Evolutionary conservation across 371 early-diverging fungal genomes (phyloP).

Genomic region (Neoconidiobolus thromboides): DNA sequence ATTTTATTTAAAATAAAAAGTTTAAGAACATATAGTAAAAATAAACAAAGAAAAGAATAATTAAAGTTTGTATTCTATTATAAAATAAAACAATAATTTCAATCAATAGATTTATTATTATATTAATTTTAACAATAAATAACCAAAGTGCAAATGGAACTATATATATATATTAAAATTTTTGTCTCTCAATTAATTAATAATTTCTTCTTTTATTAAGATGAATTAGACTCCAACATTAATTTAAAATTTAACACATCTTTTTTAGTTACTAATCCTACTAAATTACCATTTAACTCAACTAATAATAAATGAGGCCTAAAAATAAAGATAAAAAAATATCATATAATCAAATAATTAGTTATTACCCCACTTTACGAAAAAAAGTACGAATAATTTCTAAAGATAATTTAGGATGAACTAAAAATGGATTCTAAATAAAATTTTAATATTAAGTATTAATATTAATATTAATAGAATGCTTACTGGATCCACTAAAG

Average conservation of each 20-base stretch:
- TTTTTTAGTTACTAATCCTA: constrained; percentile 59
- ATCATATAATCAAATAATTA: background rate
- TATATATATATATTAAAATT: too few species aligned
- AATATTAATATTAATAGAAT: background rate
- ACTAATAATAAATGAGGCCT: constrained; percentile 54
- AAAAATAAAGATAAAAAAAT: constrained; percentile 2
- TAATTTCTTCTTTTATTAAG: too few species aligned
- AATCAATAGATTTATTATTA: too few species aligned
- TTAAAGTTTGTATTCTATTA: too few species aligned
- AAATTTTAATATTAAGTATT: background rate
- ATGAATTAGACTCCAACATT: background rate
- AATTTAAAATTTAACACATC: constrained; percentile 41
- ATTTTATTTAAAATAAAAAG: too few species aligned
- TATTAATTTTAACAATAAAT: too few species aligned
- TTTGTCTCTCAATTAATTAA: too few species aligned
- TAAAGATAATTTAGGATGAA: constrained; percentile 54
- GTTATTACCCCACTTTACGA: constrained; percentile 56
- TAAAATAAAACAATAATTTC: too few species aligned
- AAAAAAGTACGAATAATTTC: constrained; percentile 84
- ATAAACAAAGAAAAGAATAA: too few species aligned
- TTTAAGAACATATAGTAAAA: too few species aligned
- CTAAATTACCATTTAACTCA: constrained; percentile 39
- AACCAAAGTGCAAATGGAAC: too few species aligned
- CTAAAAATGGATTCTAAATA: constrained; percentile 55
- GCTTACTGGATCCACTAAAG: constrained; percentile 46